A percentile compares a stretch with the other conserved stretches of the same genome.
Conservation (phyloP, 2,329 filamentous ascomycete genomes). For the Nakataea oryzae region DNA sequence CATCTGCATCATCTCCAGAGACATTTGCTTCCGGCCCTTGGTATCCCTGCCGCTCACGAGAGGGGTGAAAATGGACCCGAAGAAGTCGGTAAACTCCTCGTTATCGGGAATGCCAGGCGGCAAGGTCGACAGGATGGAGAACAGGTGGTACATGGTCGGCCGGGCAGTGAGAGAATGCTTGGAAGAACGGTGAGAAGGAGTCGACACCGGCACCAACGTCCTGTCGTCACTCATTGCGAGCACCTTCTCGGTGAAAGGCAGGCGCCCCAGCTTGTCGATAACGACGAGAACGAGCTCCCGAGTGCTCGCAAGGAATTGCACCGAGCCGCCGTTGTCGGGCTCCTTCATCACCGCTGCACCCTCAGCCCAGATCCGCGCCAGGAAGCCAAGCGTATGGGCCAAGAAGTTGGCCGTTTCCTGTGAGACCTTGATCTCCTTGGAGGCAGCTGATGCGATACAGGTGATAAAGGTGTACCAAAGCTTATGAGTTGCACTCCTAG, state of each 20-base stretch:
- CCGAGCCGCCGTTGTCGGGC: slow-evolving; percentile 31
- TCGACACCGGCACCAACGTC: slow-evolving; percentile 48
- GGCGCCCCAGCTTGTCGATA: slow-evolving; percentile 39
- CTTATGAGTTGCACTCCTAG: slow-evolving; percentile 38
- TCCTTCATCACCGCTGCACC: slow-evolving; percentile 38
- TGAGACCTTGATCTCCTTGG: slow-evolving; percentile 84
- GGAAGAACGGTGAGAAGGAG: slow-evolving; percentile 51
- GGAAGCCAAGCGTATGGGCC: slow-evolving; percentile 56
- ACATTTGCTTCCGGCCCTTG: slow-evolving; percentile 33
- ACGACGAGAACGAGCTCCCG: slow-evolving; percentile 38
- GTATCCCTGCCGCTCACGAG: slow-evolving; percentile 43
- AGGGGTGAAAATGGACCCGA: slow-evolving; percentile 42
- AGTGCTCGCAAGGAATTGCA: slow-evolving; percentile 44
- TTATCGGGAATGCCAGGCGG: slow-evolving; percentile 37
- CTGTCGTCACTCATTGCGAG: slow-evolving; percentile 41
- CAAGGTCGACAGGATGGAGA: slow-evolving; percentile 45
- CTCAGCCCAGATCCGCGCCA: slow-evolving; percentile 58
- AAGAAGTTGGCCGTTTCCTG: slow-evolving; percentile 74
- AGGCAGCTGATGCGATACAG: slow-evolving; percentile 56
- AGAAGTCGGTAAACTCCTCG: slow-evolving; percentile 31
- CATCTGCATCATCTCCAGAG: slow-evolving; percentile 38
- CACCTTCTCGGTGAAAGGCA: slow-evolving; percentile 54
- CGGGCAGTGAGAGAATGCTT: slow-evolving; percentile 40
- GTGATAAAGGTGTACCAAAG: slow-evolving; percentile 54
- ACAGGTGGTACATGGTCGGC: slow-evolving; percentile 55